A percentile compares a stretch with the other conserved stretches of the same genome.
Conservation (phyloP, 257 asterid species). For the Fraxinus pennsylvanica region DNA sequence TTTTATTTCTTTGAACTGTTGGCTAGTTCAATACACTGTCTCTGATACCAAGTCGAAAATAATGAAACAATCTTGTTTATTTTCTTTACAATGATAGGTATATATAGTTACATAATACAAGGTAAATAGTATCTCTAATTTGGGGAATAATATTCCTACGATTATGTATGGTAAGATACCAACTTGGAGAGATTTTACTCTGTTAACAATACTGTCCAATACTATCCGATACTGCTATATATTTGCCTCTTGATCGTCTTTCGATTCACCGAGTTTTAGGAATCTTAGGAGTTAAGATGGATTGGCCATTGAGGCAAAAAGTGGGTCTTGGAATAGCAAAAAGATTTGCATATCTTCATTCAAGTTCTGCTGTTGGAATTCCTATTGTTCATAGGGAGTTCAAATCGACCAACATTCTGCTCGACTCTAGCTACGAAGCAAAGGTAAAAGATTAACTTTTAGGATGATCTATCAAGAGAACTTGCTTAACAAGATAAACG, state of each 20-base stretch:
- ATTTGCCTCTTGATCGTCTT: background rate
- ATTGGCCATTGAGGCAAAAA: slow-evolving; percentile 83
- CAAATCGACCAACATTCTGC: slow-evolving; percentile 89
- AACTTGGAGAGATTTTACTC: too few species aligned
- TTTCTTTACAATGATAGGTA: too few species aligned
- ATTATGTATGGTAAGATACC: too few species aligned
- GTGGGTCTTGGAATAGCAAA: slow-evolving; percentile 88
- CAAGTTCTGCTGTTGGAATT: slow-evolving; percentile 83
- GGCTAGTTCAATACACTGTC: too few species aligned
- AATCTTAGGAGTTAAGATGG: slow-evolving; percentile 71
- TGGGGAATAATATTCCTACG: too few species aligned
- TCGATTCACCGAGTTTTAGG: slow-evolving; percentile 44
- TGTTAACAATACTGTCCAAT: background rate
- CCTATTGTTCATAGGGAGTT: slow-evolving; percentile 94
- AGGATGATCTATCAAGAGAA: background rate
- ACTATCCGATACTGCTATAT: background rate
- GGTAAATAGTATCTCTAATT: too few species aligned
- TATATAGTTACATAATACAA: too few species aligned
- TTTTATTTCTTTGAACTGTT: too few species aligned
- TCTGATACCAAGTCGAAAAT: too few species aligned
- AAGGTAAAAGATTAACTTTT: slow-evolving; percentile 49
- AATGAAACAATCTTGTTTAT: too few species aligned
- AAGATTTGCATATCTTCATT: slow-evolving; percentile 94
- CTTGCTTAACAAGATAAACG: background rate
- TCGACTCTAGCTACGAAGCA: slow-evolving; percentile 76